A percentile compares a stretch with the other conserved stretches of the same genome.
Conservation (phyloP, 2,329 filamentous ascomycete genomes). For the Coniochaeta hoffmannii region DNA sequence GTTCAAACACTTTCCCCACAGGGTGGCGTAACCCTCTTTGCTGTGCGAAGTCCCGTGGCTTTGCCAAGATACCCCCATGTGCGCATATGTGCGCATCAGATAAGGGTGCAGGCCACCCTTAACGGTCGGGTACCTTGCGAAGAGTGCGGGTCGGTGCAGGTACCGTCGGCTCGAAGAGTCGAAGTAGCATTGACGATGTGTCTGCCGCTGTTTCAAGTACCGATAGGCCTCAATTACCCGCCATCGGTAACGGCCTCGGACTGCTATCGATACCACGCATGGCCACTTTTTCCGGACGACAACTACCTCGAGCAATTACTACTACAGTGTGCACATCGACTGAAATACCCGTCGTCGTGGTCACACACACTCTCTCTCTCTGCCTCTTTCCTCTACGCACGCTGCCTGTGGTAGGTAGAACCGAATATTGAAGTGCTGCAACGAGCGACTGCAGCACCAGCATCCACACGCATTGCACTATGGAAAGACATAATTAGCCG, state of each 20-base stretch:
- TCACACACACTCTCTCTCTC: neutral
- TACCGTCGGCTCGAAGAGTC: neutral
- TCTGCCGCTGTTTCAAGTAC: neutral
- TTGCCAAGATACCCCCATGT: too few species aligned
- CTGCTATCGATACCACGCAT: slow-evolving; percentile 3
- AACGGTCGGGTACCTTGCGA: neutral
- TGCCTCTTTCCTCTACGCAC: neutral
- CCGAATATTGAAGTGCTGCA: slow-evolving; percentile 5
- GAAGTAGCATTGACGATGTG: neutral
- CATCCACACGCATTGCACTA: neutral
- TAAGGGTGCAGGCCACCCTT: neutral
- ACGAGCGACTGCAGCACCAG: slow-evolving; percentile 5
- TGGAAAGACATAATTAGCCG: slow-evolving; percentile 14
- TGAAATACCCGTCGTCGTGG: neutral
- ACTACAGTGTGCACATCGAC: neutral
- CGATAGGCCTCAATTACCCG: slow-evolving; percentile 6
- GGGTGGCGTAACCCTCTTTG: neutral
- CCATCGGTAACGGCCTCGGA: neutral
- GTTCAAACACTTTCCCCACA: slow-evolving; percentile 2
- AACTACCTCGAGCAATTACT: neutral
- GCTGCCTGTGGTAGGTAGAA: neutral
- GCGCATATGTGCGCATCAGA: too few species aligned
- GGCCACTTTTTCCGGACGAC: slow-evolving; percentile 1
- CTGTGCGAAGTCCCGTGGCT: too few species aligned
- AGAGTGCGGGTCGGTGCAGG: neutral